Conservation (phyloP, 2,329 filamentous ascomycete genomes). For the Thielaviopsis euricoi region DNA sequence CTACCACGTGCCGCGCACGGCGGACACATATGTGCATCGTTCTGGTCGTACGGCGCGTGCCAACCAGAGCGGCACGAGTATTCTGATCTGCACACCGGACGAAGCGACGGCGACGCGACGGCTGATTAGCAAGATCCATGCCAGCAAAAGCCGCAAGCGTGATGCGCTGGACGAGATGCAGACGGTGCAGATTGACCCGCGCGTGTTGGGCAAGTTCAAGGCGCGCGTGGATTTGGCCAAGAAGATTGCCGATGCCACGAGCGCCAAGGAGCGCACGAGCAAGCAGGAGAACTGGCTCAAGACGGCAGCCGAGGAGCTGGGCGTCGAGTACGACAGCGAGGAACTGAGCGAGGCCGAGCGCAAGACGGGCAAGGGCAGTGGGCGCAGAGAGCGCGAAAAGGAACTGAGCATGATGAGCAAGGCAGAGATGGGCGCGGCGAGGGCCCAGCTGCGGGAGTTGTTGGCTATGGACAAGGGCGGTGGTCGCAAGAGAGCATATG, state of each 20-base stretch:
- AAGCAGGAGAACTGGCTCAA: constrained; percentile 75
- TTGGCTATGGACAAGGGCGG: constrained; percentile 63
- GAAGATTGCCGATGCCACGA: constrained; percentile 61
- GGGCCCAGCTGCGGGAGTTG: constrained; percentile 55
- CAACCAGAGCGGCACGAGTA: constrained; percentile 57
- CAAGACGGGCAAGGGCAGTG: constrained; percentile 51
- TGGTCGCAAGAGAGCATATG: constrained; percentile 73
- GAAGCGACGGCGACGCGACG: constrained; percentile 74
- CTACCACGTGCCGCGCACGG: constrained; percentile 83
- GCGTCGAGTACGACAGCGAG: constrained; percentile 84
- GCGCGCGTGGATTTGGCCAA: constrained; percentile 70
- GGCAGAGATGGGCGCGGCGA: constrained; percentile 52
- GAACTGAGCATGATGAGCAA: constrained; percentile 53
- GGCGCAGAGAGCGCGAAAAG: constrained; percentile 58
- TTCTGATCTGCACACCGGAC: constrained; percentile 80
- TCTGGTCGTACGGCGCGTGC: constrained; percentile 89
- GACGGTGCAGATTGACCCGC: constrained; percentile 69
- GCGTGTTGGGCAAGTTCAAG: constrained; percentile 59
- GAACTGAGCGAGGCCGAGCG: constrained; percentile 73
- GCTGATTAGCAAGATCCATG: constrained; percentile 77
- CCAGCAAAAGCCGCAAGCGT: constrained; percentile 39
- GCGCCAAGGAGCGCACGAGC: constrained; percentile 75
- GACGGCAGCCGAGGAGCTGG: constrained; percentile 75
- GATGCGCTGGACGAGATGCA: constrained; percentile 38
- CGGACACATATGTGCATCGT: constrained; percentile 88